Base-by-base conservation (phyloP, 106 monocot genomes). In the Vanilla planifolia region DNA sequence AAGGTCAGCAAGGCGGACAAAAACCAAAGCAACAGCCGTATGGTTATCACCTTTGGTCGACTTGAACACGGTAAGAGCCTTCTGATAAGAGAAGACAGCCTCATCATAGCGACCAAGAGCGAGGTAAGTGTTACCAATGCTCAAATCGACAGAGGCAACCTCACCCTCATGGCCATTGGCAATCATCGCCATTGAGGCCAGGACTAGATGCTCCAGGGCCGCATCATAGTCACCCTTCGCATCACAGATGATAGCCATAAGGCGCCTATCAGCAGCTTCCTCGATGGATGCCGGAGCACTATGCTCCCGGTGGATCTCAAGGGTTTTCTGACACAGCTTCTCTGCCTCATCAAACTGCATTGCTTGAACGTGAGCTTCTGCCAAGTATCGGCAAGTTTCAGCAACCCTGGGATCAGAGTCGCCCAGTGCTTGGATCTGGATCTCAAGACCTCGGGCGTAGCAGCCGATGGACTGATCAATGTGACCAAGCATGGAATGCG, bases 1-100 rank as follows among this genome's bases (percentile, higher is more conserved):
- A 48, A 83, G 77, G n/a, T 73, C 70, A 13, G 82, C 77, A 33
- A 83, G 78, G 48, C 78, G 78, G 13, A 78, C 77, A n/a, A 74
- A 73, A 53, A 77, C 82, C 15, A 73, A 55, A 3, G 82, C 82
- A 25, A 83, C 78, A 27, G 82, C 44, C 6, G 77, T 66, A 40
- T 83, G 82, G 66, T 69, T 67, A 33, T 83, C 82, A 8, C 82
- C 82, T 39, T 69, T 64, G 27, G 82, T 35, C 2, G 82, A 74
- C 50, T 83, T 83, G 63, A 83, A 70, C 6, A 83, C 82, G 2
- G 82, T 83, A 37, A 83, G 68, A 33, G 82, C 73, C 37, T 83
- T 83, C 58, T 83, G 82, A 73, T 83, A 83, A 26, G 82, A 78
- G 62, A 83, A 83, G 57, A 83, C 78, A 0, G 82, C 73, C 61